Evolutionary conservation across 352 stramenopile genomes (phyloP).

Genomic region (Pythium folliculosum): DNA sequence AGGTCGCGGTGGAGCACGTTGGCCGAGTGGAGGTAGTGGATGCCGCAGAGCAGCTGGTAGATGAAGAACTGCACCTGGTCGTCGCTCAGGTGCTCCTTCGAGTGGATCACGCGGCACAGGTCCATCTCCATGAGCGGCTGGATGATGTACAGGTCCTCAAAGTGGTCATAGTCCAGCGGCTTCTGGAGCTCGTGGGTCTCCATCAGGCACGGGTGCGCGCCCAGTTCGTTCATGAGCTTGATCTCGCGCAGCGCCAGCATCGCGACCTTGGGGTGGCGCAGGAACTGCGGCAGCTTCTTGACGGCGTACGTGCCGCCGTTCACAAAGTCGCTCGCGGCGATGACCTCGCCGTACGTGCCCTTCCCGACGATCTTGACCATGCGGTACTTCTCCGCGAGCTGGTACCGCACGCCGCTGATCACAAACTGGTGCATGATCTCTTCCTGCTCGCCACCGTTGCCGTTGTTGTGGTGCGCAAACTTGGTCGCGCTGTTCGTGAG

Average conservation of each 20-base stretch:
- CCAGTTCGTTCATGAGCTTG: slow-evolving; percentile 87
- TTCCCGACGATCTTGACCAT: slow-evolving; percentile 91
- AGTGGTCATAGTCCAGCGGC: slow-evolving; percentile 85
- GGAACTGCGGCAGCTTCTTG: slow-evolving; percentile 87
- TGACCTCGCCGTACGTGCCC: slow-evolving; percentile 90
- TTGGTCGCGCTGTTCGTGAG: slow-evolving; percentile 18
- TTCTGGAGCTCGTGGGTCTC: slow-evolving; percentile 83
- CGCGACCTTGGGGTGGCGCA: slow-evolving; percentile 84
- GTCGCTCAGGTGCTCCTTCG: slow-evolving; percentile 88
- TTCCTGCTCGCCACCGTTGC: slow-evolving; percentile 28
- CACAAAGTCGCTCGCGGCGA: slow-evolving; percentile 86
- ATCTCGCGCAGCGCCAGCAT: slow-evolving; percentile 86
- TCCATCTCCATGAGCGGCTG: slow-evolving; percentile 98
- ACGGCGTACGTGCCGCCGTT: slow-evolving; percentile 86
- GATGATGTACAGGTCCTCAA: slow-evolving; percentile 98
- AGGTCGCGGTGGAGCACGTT: slow-evolving; percentile 96
- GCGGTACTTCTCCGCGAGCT: slow-evolving; percentile 84
- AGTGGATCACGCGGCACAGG: slow-evolving; percentile 89
- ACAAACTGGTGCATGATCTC: slow-evolving; percentile 90
- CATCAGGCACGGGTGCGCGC: slow-evolving; percentile 76
- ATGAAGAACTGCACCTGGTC: slow-evolving; percentile 97
- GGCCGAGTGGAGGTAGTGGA: slow-evolving; percentile 95
- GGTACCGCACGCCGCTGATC: slow-evolving; percentile 86
- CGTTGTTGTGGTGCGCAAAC: not conserved
- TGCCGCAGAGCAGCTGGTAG: slow-evolving; percentile 94